A percentile compares a stretch with the other conserved stretches of the same genome.
Evolutionary conservation across 2,329 filamentous ascomycete species (phyloP).

Genomic region (Diaporthe australafricana): DNA sequence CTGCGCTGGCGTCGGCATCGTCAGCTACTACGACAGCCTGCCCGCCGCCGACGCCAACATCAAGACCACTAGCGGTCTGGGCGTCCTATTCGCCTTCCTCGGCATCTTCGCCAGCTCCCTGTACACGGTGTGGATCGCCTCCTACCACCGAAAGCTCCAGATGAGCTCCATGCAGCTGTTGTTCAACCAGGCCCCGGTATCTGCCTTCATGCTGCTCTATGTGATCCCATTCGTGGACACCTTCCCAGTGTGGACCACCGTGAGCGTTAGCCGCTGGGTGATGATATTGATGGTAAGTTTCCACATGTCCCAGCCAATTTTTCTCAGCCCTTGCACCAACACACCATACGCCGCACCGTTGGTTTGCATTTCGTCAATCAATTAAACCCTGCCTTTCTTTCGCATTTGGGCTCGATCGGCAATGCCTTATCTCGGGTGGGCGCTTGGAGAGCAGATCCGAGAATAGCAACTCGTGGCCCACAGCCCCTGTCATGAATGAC

Average conservation of each 20-base stretch:
- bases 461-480: slow-evolving; percentile 1
- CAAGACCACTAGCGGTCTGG: slow-evolving; percentile 67
- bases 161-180: slow-evolving; percentile 78
- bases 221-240: slow-evolving; percentile 74
- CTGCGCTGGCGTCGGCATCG: slow-evolving; percentile 73
- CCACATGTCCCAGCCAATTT: not conserved
- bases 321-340: not conserved
- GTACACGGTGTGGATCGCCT: slow-evolving; percentile 77
- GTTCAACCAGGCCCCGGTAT: slow-evolving; percentile 75
- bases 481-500: slow-evolving; percentile 28
- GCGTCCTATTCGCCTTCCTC: slow-evolving; percentile 72
- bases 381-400: not conserved
- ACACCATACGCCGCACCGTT: not conserved
- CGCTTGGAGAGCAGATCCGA: not conserved
- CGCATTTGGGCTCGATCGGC: slow-evolving; percentile 14
- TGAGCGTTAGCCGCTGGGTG: slow-evolving; percentile 63
- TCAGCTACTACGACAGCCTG: slow-evolving; percentile 76
- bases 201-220: slow-evolving; percentile 72
- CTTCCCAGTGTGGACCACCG: slow-evolving; percentile 66
- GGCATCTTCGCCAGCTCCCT: slow-evolving; percentile 75
- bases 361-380: not conserved
- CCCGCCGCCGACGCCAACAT: slow-evolving; percentile 57
- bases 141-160: slow-evolving; percentile 73
- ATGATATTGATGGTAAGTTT: slow-evolving; percentile 68
- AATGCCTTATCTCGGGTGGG: not conserved